Conservation (phyloP, 2,329 filamentous ascomycete species). For the Fusarium aywerte region DNA sequence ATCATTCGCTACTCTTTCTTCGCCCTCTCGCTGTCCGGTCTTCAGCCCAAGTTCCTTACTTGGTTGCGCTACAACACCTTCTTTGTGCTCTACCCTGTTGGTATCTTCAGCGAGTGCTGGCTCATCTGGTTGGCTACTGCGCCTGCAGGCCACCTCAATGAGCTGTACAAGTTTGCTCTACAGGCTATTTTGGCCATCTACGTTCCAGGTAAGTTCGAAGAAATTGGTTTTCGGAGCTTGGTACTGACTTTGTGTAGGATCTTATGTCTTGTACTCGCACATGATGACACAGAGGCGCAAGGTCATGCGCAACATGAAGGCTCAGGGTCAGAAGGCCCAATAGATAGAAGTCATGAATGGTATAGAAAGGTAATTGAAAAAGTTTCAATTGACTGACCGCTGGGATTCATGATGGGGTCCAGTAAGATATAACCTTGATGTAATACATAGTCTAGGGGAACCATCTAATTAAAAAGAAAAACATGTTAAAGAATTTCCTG, state of each 20-base stretch:
- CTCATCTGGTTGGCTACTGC: constrained; percentile 77
- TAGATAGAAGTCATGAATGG: constrained; percentile 4
- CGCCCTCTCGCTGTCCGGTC: constrained; percentile 73
- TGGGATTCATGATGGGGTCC: background rate
- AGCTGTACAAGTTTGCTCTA: constrained; percentile 67
- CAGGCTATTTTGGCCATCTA: constrained; percentile 77
- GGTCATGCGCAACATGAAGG: constrained; percentile 73
- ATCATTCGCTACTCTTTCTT: constrained; percentile 95
- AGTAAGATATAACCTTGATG: background rate
- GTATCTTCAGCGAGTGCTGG: constrained; percentile 87
- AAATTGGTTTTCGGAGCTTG: background rate
- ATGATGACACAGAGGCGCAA: constrained; percentile 93
- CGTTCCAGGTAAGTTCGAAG: constrained; percentile 73
- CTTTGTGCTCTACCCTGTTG: constrained; percentile 90
- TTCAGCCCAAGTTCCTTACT: constrained; percentile 72
- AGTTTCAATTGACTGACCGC: background rate
- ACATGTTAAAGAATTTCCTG: background rate
- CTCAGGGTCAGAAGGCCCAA: constrained; percentile 56
- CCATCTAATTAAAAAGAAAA: background rate
- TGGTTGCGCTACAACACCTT: constrained; percentile 95
- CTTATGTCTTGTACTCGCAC: constrained; percentile 89
- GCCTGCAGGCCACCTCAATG: constrained; percentile 62
- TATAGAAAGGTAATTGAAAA: background rate
- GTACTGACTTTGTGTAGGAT: constrained; percentile 56
- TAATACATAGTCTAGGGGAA: constrained; percentile 9